Base-by-base conservation (phyloP, 2,329 filamentous ascomycete genomes). In the Simplicillium sp. region DNA sequence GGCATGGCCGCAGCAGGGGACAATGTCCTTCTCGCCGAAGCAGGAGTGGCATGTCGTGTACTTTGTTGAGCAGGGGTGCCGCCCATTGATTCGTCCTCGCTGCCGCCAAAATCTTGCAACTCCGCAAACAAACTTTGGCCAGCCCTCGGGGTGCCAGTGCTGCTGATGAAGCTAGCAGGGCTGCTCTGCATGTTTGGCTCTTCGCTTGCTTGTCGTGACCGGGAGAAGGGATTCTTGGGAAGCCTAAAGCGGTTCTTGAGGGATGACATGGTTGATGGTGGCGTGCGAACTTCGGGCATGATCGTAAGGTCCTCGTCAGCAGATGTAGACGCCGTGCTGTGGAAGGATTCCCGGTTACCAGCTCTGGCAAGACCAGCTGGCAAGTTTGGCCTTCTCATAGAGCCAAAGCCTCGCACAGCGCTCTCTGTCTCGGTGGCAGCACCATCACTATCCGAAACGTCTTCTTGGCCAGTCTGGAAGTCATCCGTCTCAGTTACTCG, bases 401-500 rank as follows among this genome's bases (percentile, higher is more conserved):
- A 60, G 29, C 62, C 61, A 32, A 65, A 60, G 18, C 64, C 67
- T 51, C 63, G 66, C 3, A 67, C 63, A 58, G 96, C 90, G 3
- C 89, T 97, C 64, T 97, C 92, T 1, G 89, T 97, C 63, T 95
- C 90, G 1, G 88, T 94, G 37, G 84, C 68, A 3, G 64, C 71
- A 49, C 88, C 84, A 46, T 87, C 87, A 42, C 79, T 84, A 54
- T 82, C 88, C 13, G 73, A 74, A 39, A 80, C 63, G 16, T 87
- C 84, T 52, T 97, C 92, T 13, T 80, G 77, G n/a, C 86, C 88
- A 4, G 90, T 96, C 58, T 94, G 85, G 76, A 97, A 97, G 47
- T 87, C 87, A 50, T 97, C 90, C 11, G 88, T 94, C 63, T 94
- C 89, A 0, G 87, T 95, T 11, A 70, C 76, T 20, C 80, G 79